These are phyloP conservation scores for Breviolum minutum DNA, from an alignment of 73 alveolate genomes.

Conservation along the genomic window DNA sequence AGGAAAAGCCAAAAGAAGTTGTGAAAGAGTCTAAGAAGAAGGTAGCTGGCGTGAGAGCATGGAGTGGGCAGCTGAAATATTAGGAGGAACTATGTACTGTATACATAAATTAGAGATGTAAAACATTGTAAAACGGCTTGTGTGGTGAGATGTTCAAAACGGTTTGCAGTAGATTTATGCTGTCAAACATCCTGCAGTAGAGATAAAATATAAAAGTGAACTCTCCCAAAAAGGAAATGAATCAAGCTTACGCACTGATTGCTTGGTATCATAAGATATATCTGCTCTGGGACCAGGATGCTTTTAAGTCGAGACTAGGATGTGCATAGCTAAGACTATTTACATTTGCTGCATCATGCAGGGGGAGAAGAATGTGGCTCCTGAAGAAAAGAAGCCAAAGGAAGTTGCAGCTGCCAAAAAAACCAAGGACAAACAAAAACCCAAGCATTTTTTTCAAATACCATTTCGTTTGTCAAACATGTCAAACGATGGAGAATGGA, in stretches of 20 bases:
- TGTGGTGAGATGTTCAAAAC: too few relatives aligned
- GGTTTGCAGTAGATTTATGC: too few relatives aligned
- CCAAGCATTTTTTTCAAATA: not conserved
- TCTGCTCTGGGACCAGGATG: too few relatives aligned
- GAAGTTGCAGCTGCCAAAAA: not conserved
- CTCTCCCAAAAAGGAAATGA: too few relatives aligned
- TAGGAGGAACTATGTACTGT: not conserved
- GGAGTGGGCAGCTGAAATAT: not conserved
- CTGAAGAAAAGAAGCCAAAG: conserved; percentile 35
- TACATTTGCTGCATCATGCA: not conserved
- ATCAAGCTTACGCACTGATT: too few relatives aligned
- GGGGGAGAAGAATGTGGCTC: conserved; percentile 44
- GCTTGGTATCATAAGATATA: too few relatives aligned
- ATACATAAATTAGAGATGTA: too few relatives aligned
- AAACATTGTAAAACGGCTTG: too few relatives aligned
- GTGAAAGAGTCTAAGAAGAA: conserved; percentile 48
- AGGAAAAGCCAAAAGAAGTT: conserved; percentile 50
- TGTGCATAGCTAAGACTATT: not conserved
- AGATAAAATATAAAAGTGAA: too few relatives aligned
- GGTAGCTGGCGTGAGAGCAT: not conserved
- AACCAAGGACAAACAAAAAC: not conserved
- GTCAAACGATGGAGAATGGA: not conserved
- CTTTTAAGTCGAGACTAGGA: not conserved
- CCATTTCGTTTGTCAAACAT: not conserved
- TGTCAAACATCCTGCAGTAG: too few relatives aligned